Percentiles rank a stretch among this genome's conserved stretches.
Evolutionary conservation across 2,329 filamentous ascomycete genomes (phyloP).

Genomic region (Phymatotrichopsis omnivora): DNA sequence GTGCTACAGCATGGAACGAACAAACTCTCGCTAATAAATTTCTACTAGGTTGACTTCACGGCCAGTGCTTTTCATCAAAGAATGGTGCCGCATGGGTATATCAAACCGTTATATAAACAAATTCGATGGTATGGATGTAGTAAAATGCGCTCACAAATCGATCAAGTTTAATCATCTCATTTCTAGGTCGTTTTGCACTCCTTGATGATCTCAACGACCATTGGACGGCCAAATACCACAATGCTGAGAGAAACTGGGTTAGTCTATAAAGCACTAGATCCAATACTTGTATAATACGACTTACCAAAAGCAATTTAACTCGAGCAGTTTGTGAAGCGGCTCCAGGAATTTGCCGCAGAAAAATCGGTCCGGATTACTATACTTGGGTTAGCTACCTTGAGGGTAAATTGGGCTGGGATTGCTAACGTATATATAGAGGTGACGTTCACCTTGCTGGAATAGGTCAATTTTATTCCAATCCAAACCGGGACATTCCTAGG

Average conservation of each 20-base stretch:
- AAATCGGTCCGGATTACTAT: conserved; percentile 89
- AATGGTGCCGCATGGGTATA: conserved; percentile 69
- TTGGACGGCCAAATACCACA: conserved; percentile 94
- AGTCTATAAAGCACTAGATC: too few species aligned
- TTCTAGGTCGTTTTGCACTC: conserved; percentile 61
- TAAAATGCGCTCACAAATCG: neutral
- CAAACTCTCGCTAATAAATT: conserved; percentile 38
- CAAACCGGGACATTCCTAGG: conserved; percentile 70
- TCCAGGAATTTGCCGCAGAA: conserved; percentile 86
- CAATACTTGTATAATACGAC: too few species aligned
- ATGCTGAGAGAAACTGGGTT: conserved; percentile 74
- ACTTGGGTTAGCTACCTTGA: conserved; percentile 46
- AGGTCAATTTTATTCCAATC: conserved; percentile 90
- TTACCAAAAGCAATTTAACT: neutral
- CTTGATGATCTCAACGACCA: conserved; percentile 90
- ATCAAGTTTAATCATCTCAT: too few species aligned
- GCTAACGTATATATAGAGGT: conserved; percentile 48
- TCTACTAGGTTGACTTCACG: conserved; percentile 63
- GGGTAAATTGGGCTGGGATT: neutral
- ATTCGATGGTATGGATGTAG: conserved; percentile 55
- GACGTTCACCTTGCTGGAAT: conserved; percentile 89
- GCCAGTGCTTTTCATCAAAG: conserved; percentile 80
- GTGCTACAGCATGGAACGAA: conserved; percentile 32
- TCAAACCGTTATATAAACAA: conserved; percentile 73
- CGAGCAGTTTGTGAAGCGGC: conserved; percentile 55